Conservation (phyloP, 1,284 basidiomycete species). For the Phlebopus sp. region DNA sequence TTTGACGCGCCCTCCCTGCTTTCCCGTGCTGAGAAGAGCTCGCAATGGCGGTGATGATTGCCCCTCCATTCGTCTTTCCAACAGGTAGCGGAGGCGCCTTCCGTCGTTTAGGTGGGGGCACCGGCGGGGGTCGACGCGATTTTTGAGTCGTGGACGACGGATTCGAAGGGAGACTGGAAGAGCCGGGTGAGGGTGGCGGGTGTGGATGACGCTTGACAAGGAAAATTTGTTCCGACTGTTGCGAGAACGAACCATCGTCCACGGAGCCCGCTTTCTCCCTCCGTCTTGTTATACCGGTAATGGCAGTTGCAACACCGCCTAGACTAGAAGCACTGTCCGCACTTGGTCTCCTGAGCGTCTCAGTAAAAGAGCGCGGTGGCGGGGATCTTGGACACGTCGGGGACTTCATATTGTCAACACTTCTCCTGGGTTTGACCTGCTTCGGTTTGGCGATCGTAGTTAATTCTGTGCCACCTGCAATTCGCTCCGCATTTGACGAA, state of each 20-base stretch:
- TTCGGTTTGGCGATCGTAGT: conserved; percentile 35
- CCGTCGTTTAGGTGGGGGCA: conserved; percentile 55
- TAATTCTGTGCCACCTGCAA: conserved; percentile 15
- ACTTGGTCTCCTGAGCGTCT: conserved; percentile 42
- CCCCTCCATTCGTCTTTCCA: conserved; percentile 41
- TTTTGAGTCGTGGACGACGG: conserved; percentile 11
- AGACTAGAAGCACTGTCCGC: conserved; percentile 54
- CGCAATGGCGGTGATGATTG: conserved; percentile 51
- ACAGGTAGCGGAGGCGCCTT: conserved; percentile 64
- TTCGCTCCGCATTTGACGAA: conserved; percentile 33
- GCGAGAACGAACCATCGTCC: conserved; percentile 23
- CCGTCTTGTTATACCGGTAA: conserved; percentile 20
- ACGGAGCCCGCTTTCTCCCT: conserved; percentile 35
- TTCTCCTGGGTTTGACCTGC: conserved; percentile 56
- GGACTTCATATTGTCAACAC: conserved; percentile 50
- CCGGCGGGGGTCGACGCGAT: conserved; percentile 38
- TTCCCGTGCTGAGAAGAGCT: conserved; percentile 13
- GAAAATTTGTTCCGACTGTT: conserved; percentile 15
- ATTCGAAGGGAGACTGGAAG: conserved; percentile 17
- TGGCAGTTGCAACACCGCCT: conserved; percentile 39
- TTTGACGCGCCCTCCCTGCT: no score
- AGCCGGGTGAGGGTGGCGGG: conserved; percentile 14
- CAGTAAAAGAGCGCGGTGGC: conserved; percentile 36
- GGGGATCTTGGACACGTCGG: conserved; percentile 14
- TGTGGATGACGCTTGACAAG: conserved; percentile 17